Conservation (phyloP, 2,329 filamentous ascomycete genomes). For the Myriangium duriaei region DNA sequence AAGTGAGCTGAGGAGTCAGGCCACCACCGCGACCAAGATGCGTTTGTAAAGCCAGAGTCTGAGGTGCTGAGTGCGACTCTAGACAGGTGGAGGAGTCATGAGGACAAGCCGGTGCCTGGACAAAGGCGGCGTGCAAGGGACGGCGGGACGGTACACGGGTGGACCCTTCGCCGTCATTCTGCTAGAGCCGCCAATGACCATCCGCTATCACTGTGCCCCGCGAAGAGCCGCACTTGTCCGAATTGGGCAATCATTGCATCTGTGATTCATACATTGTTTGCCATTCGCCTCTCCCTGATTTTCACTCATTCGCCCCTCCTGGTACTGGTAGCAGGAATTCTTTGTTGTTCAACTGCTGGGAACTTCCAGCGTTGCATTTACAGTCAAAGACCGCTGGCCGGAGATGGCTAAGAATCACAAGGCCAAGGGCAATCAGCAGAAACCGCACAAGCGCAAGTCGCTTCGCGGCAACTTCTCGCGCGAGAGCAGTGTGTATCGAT, state of each 20-base stretch:
- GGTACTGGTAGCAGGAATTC: no score
- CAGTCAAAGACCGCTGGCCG: no score
- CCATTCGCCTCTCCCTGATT: neutral
- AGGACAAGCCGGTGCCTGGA: neutral
- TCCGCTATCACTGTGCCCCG: neutral
- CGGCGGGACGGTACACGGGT: no score
- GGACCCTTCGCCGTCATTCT: no score
- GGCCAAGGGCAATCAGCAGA: slow-evolving; percentile 12
- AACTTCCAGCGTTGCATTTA: no score
- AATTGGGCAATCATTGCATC: slow-evolving; percentile 3
- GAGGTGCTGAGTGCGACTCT: no score
- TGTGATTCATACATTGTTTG: slow-evolving; percentile 7
- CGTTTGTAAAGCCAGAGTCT: no score
- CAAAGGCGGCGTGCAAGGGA: no score
- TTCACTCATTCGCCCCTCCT: neutral
- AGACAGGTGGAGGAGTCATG: neutral
- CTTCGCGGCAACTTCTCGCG: slow-evolving; percentile 9
- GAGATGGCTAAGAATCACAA: slow-evolving; percentile 15
- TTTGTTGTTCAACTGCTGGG: no score
- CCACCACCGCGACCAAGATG: no score
- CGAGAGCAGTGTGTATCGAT: slow-evolving; percentile 10
- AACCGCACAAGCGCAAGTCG: slow-evolving; percentile 10
- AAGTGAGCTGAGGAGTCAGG: no score
- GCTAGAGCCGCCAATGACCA: no score
- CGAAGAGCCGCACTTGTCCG: neutral